phyloP scores from a whole-genome alignment of 2,329 filamentous ascomycete species.

The Calonectria pteridis region DNA sequence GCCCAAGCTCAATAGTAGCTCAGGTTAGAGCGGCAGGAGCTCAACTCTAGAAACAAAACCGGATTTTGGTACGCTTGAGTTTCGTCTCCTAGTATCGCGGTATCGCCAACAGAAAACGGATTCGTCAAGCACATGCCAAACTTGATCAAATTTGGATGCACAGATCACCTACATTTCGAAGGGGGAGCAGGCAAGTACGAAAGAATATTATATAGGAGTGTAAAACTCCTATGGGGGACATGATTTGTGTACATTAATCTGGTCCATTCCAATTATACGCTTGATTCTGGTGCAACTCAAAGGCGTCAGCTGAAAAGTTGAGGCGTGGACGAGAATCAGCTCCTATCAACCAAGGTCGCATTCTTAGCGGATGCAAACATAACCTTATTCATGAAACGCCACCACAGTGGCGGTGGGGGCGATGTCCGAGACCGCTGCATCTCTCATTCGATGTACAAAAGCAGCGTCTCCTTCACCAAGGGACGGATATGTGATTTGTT shows the following conservation, averaged over 20 bases:
- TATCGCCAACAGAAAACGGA: neutral
- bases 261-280: neutral
- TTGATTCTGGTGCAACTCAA: neutral
- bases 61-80: too few relatives aligned
- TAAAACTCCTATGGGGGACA: neutral
- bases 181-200: neutral
- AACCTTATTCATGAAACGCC: neutral
- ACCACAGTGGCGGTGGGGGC: neutral
- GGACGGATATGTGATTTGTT: neutral
- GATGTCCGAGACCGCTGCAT: neutral
- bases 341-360: neutral
- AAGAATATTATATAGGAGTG: neutral
- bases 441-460: neutral
- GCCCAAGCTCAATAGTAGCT: too few relatives aligned
- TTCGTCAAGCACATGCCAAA: neutral
- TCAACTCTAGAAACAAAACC: too few relatives aligned
- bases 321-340: neutral
- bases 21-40: too few relatives aligned
- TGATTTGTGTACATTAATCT: neutral
- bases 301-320: neutral
- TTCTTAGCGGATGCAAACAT: neutral
- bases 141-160: neutral
- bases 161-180: neutral
- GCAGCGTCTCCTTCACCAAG: neutral
- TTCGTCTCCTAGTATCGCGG: too few relatives aligned